Conservation (phyloP, 2,329 filamentous ascomycete species). For the Phialophora macrospora region DNA sequence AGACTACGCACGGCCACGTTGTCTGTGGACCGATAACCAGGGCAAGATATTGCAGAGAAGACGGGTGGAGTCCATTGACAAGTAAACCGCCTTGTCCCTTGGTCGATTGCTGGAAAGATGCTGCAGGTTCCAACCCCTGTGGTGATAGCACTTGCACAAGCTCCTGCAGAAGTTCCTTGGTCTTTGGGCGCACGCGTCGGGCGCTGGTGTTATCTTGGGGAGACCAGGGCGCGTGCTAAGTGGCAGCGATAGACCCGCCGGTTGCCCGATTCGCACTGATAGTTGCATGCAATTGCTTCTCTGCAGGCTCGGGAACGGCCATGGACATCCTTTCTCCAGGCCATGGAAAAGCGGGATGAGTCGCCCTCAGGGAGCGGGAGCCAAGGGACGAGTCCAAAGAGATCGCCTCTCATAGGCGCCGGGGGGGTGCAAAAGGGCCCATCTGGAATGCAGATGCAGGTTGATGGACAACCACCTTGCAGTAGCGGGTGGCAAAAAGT, state of each 20-base stretch:
- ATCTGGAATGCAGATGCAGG: conserved; percentile 19
- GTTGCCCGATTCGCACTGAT: background rate
- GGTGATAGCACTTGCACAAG: conserved; percentile 10
- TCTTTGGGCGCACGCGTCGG: conserved; percentile 11
- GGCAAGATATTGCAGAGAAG: background rate
- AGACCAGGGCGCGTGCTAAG: background rate
- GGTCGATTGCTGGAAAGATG: background rate
- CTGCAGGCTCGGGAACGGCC: conserved; percentile 1
- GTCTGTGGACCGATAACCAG: conserved; percentile 8
- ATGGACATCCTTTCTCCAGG: conserved; percentile 17
- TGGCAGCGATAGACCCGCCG: background rate
- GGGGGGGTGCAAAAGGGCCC: conserved; percentile 1
- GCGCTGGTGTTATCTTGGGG: conserved; percentile 19
- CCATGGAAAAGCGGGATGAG: conserved; percentile 14
- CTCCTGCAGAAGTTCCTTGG: conserved; percentile 31
- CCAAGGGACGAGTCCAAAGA: conserved; percentile 11
- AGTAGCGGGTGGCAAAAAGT: conserved; percentile 26
- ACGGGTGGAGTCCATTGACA: background rate
- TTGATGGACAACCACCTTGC: conserved; percentile 20
- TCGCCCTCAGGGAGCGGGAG: conserved; percentile 21
- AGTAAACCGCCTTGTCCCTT: background rate
- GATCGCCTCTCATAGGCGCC: conserved; percentile 7
- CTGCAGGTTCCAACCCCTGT: conserved; percentile 7
- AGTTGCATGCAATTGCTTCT: conserved; percentile 4
- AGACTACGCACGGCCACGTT: conserved; percentile 25